Evolutionary conservation across 2,329 filamentous ascomycete species (phyloP).

Genomic region (Monilinia aucupariae): DNA sequence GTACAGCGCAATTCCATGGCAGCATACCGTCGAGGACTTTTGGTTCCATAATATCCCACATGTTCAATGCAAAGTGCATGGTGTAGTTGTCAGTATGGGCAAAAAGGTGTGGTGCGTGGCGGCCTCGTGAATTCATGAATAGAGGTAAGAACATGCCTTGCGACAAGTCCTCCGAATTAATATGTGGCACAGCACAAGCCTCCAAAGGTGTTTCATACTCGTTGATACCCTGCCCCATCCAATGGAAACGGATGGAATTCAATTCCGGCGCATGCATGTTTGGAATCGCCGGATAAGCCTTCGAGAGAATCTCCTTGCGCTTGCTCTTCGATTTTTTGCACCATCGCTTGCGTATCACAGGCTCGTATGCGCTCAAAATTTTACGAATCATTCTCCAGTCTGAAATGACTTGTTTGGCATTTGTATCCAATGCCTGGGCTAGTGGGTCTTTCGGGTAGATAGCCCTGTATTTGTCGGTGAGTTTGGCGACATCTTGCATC

Average conservation of each 20-base stretch:
- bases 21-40: neutral
- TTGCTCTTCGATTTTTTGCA: neutral
- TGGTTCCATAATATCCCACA: neutral
- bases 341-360: neutral
- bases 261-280: neutral
- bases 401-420: neutral
- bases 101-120: neutral
- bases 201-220: neutral
- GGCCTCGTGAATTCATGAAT: neutral
- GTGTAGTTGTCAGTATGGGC: neutral
- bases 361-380: neutral
- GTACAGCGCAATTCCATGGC: neutral
- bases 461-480: neutral
- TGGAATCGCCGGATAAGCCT: neutral
- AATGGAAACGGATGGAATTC: neutral
- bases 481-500: neutral
- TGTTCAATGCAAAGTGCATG: neutral
- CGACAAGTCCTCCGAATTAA: neutral
- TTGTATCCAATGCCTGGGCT: neutral
- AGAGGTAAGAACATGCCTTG: neutral
- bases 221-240: neutral
- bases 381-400: neutral
- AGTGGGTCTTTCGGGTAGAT: neutral
- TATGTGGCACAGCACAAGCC: neutral
- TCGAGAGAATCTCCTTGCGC: neutral